Evolutionary conservation across 1,284 basidiomycete species (phyloP), one percentile per base, ranked within the genome.

Genomic region (Cutaneotrichosporon spelunceum): DNA sequence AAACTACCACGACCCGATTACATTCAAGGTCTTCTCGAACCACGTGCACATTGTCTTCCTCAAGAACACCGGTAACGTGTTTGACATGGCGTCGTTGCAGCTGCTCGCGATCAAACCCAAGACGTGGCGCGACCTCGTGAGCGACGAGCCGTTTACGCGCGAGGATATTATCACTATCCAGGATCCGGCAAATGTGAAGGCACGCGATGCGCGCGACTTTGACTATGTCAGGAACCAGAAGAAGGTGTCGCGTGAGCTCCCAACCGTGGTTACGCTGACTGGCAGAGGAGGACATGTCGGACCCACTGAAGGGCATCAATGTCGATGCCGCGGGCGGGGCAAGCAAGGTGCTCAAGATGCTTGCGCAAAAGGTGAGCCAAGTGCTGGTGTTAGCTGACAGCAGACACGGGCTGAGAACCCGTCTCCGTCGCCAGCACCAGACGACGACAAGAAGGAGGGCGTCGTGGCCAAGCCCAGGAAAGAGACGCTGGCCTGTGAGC

Each of bases 81-180:
- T 84, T 65, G 83, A 82, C 67, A 81, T 82, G 75, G 80, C 69
- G 57, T 79, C 67, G 52, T 77, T 69, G 62, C 81, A 63, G 60
- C 75, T 82, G 23, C 73, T 85, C 44, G 84, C 96, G 66, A 84
- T 97, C 69, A 96, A 91, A 77, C 76, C 84, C 7, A 82, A 83
- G 67, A 76, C 76, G 24, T 89, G 90, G 70, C 84, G 83, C 64
- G 96, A 99, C 78, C 81, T 99, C 16, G 82, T 99, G 7, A 86
- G 83, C 26, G 96, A 98, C 72, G 84, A 88, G 60, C 83, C 87
- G 9, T 95, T 96, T 78, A 90, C 88, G 78, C 90, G 92, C 74
- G 84, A 87, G 64, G 95, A 99, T 71, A 86, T 98, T 56, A 90
- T 99, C 64, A 96, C 91, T 3, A 81, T 98, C 23, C 92, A 95